Conservation (phyloP, 176 grass and related monocot genomes). For the Zoysia japonica region DNA sequence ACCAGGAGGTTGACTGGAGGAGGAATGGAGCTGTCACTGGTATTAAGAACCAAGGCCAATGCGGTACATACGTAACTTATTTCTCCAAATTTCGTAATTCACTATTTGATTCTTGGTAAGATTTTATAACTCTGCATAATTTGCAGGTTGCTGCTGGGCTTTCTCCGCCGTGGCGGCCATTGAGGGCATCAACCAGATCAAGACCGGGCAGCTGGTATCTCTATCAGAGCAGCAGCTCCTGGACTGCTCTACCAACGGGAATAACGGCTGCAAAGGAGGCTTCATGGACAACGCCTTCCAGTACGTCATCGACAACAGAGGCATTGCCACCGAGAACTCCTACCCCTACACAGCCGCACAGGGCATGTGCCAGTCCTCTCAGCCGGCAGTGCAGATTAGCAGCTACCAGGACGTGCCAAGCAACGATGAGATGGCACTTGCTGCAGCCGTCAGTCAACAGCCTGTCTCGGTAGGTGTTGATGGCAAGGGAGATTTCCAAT, state of each 20-base stretch:
- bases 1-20: constrained; percentile 30
- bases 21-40: constrained; percentile 12
- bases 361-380: neutral
- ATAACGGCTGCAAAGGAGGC: constrained; percentile 25
- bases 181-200: constrained; percentile 19
- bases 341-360: neutral
- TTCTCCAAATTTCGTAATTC: no score
- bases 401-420: neutral
- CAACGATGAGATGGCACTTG: neutral
- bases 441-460: neutral
- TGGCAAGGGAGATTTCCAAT: neutral
- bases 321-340: neutral
- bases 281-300: constrained; percentile 29
- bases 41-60: constrained; percentile 23
- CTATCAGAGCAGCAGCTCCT: constrained; percentile 34
- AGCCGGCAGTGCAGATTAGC: neutral
- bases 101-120: no score
- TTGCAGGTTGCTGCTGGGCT: constrained; percentile 36
- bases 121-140: no score
- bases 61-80: neutral
- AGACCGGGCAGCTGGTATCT: neutral
- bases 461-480: neutral
- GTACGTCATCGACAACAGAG: constrained; percentile 2
- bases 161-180: constrained; percentile 16
- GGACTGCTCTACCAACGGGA: constrained; percentile 17